Evolutionary conservation across 2,329 filamentous ascomycete species (phyloP), one percentile per base, ranked within the genome.

Genomic region (Fusarium cicatricum): DNA sequence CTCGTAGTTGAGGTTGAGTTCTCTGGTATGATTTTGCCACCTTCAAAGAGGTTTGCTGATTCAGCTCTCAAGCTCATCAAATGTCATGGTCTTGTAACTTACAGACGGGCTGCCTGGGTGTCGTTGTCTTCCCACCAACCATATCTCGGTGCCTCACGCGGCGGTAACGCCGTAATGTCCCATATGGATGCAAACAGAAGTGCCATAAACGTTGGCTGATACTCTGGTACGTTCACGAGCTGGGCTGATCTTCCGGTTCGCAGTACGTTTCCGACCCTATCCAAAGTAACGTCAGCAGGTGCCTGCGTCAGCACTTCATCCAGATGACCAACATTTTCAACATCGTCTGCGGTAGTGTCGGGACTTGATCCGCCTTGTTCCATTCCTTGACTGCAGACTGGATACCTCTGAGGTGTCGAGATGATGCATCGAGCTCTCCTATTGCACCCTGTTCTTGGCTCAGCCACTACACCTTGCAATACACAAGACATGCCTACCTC

Each of bases 121-220:
- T 74, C 72, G 49, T 63, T 60, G 31, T 70, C 72, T 49, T 72
- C 70, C 72, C 72, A 74, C 72, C 72, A 74, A 40, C 72, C 72
- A 52, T 75, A 75, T 58, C 58, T 68, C 10, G 72, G 72, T 28
- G 72, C 72, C 52, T 74, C 70, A 36, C 70, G 65, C 5, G 72
- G 72, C 10, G 72, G 72, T 12, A 75, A 54, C 31, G 70, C 69
- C 16, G 67, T 70, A 28, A 75, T 70, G 33, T 78, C 77, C 69
- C 77, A 77, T 33, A 79, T 71, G 15, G 77, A 77, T 12, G 77
- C 75, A 53, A 77, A 76, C 5, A 79, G 67, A n/a, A 80, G 65
- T 31, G 77, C 78, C 61, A 79, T 77, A 44, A 79, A 74, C 40
- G 77, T 75, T 23, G 77, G 78, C 68, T 79, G 77, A 53, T 77